Evolutionary conservation across 179 eudicot genomes (phyloP).

Genomic region (Patellifolia procumbens): DNA sequence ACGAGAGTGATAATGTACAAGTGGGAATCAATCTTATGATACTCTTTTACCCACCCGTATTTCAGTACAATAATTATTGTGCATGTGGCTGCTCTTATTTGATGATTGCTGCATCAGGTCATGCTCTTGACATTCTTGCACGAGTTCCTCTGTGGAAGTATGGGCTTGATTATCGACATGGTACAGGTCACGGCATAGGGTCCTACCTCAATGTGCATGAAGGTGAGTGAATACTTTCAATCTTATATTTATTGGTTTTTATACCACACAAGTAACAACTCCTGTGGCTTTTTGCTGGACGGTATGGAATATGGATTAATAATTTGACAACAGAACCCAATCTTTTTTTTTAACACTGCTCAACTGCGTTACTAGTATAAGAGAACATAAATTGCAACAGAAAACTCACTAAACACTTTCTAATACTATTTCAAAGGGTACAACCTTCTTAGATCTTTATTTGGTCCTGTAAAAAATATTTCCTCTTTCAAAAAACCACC

Average conservation of each 20-base stretch:
- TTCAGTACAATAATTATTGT: background rate
- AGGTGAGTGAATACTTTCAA: slow-evolving; percentile 51
- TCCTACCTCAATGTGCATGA: slow-evolving; percentile 93
- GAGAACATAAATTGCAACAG: no score
- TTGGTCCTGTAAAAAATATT: background rate
- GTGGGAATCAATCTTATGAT: background rate
- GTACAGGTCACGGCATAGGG: slow-evolving; percentile 96
- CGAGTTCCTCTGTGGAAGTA: slow-evolving; percentile 89
- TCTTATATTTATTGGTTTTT: background rate
- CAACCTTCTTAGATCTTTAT: background rate
- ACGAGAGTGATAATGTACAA: background rate
- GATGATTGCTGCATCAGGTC: slow-evolving; percentile 47
- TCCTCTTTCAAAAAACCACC: background rate
- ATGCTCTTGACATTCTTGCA: slow-evolving; percentile 86
- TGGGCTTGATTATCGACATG: slow-evolving; percentile 98
- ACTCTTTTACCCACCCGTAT: background rate
- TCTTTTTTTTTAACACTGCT: background rate
- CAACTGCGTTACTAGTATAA: background rate
- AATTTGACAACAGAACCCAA: background rate
- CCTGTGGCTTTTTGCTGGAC: background rate
- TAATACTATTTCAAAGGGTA: background rate
- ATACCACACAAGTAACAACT: background rate
- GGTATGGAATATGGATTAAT: background rate
- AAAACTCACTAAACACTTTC: background rate
- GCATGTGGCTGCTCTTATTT: background rate